Evolutionary conservation across 306 rosid genomes (phyloP).

Genomic region (Vigna unguiculata): DNA sequence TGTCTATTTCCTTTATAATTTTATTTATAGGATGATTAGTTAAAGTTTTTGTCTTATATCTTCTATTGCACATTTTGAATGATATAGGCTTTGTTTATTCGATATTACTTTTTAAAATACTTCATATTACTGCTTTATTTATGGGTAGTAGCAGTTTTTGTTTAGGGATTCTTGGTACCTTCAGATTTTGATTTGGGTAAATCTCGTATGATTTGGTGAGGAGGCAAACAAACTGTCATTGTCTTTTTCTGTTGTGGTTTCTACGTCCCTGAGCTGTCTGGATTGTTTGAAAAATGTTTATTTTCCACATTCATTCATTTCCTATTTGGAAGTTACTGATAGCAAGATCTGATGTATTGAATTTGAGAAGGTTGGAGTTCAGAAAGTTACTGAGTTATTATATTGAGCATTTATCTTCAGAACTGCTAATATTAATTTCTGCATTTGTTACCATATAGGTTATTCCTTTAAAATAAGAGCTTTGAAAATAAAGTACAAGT

Average conservation of each 20-base stretch:
- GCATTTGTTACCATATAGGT: background rate
- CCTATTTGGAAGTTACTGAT: background rate
- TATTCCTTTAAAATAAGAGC: too few relatives aligned
- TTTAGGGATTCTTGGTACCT: background rate
- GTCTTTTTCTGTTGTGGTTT: constrained; percentile 21
- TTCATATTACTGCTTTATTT: constrained; percentile 25
- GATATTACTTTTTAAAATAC: too few relatives aligned
- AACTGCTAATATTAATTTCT: too few relatives aligned
- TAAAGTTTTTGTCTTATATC: constrained; percentile 14
- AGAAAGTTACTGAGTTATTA: background rate
- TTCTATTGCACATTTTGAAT: constrained; percentile 17
- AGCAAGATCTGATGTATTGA: background rate
- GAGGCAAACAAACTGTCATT: constrained; percentile 13
- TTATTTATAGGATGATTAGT: constrained; percentile 11
- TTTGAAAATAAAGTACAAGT: too few relatives aligned
- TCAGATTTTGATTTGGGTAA: background rate
- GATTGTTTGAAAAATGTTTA: too few relatives aligned
- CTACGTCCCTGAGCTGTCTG: constrained; percentile 17
- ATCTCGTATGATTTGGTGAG: constrained; percentile 16
- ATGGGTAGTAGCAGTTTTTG: constrained; percentile 26
- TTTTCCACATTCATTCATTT: too few relatives aligned
- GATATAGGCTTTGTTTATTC: background rate
- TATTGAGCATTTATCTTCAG: background rate
- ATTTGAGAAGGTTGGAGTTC: background rate
- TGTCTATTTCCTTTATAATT: constrained; percentile 24